Base-by-base conservation (phyloP, 1,284 basidiomycete genomes). In the Meira nashicola region DNA sequence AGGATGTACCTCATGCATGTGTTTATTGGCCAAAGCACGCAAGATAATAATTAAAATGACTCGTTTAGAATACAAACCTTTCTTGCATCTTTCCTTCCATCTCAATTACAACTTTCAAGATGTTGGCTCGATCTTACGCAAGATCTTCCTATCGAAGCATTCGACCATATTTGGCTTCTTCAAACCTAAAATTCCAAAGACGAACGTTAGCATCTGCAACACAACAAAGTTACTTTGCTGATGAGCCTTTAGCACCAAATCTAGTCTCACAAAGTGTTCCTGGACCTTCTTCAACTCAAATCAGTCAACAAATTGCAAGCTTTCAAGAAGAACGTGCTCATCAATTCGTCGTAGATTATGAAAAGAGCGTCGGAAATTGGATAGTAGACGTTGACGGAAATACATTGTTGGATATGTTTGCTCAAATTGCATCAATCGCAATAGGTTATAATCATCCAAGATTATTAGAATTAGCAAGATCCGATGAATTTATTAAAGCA, bases 301-400 rank as follows among this genome's bases (percentile, higher is more conserved):
- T 69, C 25, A 74, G 68, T 47, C 55, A 63, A 28, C 58, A 59
- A 46, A 80, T 82, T 59, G 74, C 71, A 37, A 62, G 62, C 12
- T 79, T 81, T 57, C 80, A 81, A 60, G 81, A 82, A 58, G 63
- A 73, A 33, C 72, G 80, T 39, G 80, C 80, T 1, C 79, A 80
- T 59, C 70, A 77, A 37, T 67, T 82, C 38, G 79, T 80, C 23
- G 76, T 71, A 55, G 79, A 81, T 66, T 81, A 80, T 55, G 68
- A 71, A 53, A 76, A 70, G 64, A 73, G 65, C 19, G 63, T 60
- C 21, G 76, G 71, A 47, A 73, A 73, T 56, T 84, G 81, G 73
- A 70, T 84, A 43, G 80, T 80, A 51, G 83, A 84, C 60, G 83
- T 80, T 1, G 83, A 84, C 65, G 82, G 82, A 21, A 84, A 84